These are phyloP conservation scores for Trametes pubescens DNA, from an alignment of 1,284 basidiomycete genomes.

Conservation along the genomic window DNA sequence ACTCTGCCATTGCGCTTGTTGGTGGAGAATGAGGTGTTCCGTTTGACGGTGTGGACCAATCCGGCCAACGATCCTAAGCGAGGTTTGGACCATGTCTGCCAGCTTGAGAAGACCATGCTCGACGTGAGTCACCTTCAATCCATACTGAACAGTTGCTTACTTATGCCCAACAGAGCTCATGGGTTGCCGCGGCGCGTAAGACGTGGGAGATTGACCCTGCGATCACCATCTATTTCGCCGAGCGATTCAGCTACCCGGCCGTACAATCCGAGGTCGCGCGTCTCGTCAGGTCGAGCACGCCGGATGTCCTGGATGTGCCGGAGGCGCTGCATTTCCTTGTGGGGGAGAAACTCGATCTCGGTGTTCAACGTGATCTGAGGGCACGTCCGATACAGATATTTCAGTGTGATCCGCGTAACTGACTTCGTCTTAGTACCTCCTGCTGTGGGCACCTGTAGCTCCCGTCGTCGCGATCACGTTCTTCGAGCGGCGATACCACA, in stretches of 20 bases:
- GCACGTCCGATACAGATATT: conserved; percentile 48
- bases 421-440: conserved; percentile 67
- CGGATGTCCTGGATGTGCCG: conserved; percentile 76
- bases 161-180: conserved; percentile 60
- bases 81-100: conserved; percentile 64
- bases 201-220: conserved; percentile 89
- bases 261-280: conserved; percentile 77
- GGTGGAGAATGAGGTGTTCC: conserved; percentile 90
- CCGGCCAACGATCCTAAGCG: conserved; percentile 81
- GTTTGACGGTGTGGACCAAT: conserved; percentile 92
- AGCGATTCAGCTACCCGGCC: conserved; percentile 80
- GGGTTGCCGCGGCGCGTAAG: conserved; percentile 73
- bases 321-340: conserved; percentile 86
- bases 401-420: not conserved
- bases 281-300: conserved; percentile 79
- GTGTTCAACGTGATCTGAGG: conserved; percentile 74
- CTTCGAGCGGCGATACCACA: conserved; percentile 86
- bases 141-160: conserved; percentile 4
- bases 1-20: conserved; percentile 83
- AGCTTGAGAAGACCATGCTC: conserved; percentile 64
- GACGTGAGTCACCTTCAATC: conserved; percentile 55
- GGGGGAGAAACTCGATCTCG: conserved; percentile 71
- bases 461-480: conserved; percentile 89
- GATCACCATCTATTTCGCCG: conserved; percentile 84
- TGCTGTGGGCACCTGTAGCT: conserved; percentile 90